These are phyloP conservation scores for Stromatinia cepivora DNA, from an alignment of 2,329 filamentous ascomycete species.

Conservation along the genomic window DNA sequence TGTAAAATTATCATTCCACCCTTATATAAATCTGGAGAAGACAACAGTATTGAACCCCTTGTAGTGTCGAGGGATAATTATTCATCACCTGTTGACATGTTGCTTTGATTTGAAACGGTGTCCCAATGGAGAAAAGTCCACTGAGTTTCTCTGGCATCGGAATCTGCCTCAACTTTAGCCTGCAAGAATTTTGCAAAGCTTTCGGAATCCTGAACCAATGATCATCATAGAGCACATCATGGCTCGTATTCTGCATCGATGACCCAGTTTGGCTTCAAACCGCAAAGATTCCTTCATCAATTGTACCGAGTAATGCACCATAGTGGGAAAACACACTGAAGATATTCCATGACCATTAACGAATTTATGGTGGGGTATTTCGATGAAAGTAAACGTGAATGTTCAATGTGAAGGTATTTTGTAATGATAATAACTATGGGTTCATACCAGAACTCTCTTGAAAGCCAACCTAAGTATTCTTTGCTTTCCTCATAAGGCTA, in stretches of 20 bases:
- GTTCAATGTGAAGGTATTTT: not conserved
- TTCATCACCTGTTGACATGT: not conserved
- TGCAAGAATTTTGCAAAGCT: not conserved
- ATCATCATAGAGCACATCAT: not conserved
- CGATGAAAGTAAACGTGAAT: not conserved
- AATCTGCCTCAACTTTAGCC: not conserved
- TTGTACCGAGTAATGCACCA: not conserved
- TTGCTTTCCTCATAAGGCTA: not conserved
- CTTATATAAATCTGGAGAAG: not conserved
- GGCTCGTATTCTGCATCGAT: not conserved
- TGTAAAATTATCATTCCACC: not conserved
- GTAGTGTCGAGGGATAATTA: not conserved
- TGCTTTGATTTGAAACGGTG: not conserved
- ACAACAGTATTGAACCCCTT: not conserved
- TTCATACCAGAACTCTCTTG: constrained; percentile 6
- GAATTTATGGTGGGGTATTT: not conserved
- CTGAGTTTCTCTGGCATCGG: not conserved
- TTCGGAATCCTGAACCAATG: not conserved
- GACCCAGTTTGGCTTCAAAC: not conserved
- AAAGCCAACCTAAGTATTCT: not conserved
- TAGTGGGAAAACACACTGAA: not conserved
- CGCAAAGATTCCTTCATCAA: not conserved
- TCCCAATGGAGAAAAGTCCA: not conserved
- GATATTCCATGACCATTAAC: not conserved
- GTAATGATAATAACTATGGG: not conserved